These are phyloP conservation scores for Xylariomycetidae sp. DNA, from an alignment of 2,329 filamentous ascomycete species.

Conservation along the genomic window DNA sequence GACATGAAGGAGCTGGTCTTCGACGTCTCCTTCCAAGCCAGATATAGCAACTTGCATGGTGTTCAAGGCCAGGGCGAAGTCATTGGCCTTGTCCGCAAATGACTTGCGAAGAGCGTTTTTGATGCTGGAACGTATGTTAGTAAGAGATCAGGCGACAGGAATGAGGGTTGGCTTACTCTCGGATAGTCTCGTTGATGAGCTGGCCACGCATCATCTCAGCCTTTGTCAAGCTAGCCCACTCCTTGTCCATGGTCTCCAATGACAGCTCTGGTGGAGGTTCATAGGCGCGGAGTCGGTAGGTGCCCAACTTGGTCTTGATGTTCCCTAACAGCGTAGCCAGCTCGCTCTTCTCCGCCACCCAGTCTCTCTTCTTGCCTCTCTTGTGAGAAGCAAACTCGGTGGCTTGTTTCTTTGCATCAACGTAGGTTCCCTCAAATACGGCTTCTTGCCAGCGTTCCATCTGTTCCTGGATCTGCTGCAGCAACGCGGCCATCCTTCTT, in stretches of 20 bases:
- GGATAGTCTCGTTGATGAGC: constrained; percentile 94
- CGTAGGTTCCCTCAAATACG: constrained; percentile 85
- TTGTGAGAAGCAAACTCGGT: constrained; percentile 84
- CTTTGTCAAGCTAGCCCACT: constrained; percentile 76
- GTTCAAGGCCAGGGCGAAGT: constrained; percentile 92
- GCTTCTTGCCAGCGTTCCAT: constrained; percentile 72
- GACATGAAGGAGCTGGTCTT: constrained; percentile 88
- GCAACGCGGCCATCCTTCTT: constrained; percentile 77
- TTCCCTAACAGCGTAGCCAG: constrained; percentile 89
- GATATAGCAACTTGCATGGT: constrained; percentile 93
- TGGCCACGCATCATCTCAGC: constrained; percentile 86
- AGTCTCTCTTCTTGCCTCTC: constrained; percentile 81
- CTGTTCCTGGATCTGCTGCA: constrained; percentile 71
- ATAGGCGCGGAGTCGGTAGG: constrained; percentile 86
- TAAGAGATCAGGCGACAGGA: not conserved
- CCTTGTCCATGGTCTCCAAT: constrained; percentile 73
- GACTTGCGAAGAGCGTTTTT: constrained; percentile 89
- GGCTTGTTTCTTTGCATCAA: constrained; percentile 85
- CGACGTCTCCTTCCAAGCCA: constrained; percentile 93
- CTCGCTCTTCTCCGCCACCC: constrained; percentile 98
- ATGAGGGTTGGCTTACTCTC: constrained; percentile 59
- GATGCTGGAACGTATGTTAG: constrained; percentile 54
- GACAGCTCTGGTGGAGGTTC: constrained; percentile 82
- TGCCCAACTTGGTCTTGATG: constrained; percentile 97
- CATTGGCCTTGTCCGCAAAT: constrained; percentile 97